These are phyloP conservation scores for Catharanthus roseus DNA, from an alignment of 257 asterid species.

Conservation along the genomic window DNA sequence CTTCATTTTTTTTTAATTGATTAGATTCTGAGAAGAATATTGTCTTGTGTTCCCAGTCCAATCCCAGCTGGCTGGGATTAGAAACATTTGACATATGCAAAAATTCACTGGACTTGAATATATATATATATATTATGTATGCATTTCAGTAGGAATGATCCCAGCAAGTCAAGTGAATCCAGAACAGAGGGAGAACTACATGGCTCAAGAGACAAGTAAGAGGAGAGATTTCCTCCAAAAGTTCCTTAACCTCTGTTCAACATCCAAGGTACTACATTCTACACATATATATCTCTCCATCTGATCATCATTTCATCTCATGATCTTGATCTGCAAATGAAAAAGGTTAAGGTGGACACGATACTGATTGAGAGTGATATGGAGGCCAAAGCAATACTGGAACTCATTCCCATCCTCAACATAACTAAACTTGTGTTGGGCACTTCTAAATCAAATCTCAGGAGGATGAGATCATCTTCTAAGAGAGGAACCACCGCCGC, in stretches of 20 bases:
- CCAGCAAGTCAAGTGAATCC: slow-evolving; percentile 54
- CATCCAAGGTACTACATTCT: slow-evolving; percentile 38
- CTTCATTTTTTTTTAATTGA: too few relatives aligned
- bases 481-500: slow-evolving; percentile 32
- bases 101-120: too few relatives aligned
- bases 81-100: too few relatives aligned
- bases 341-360: slow-evolving; percentile 76
- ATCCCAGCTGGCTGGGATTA: too few relatives aligned
- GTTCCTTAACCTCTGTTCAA: slow-evolving; percentile 41
- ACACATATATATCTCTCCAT: too few relatives aligned
- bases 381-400: slow-evolving; percentile 68
- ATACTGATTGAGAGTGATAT: slow-evolving; percentile 60
- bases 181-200: slow-evolving; percentile 43
- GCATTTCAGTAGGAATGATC: slow-evolving; percentile 68
- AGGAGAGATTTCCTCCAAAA: slow-evolving; percentile 49
- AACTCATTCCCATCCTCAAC: slow-evolving; percentile 76
- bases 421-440: slow-evolving; percentile 54
- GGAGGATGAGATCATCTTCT: slow-evolving; percentile 43
- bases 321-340: too few relatives aligned
- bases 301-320: neutral
- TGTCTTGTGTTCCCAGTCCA: too few relatives aligned
- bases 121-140: too few relatives aligned
- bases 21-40: too few relatives aligned
- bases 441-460: slow-evolving; percentile 43
- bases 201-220: slow-evolving; percentile 46